Evolutionary conservation across 106 monocot genomes (phyloP).

Genomic region (Allium cepa): DNA sequence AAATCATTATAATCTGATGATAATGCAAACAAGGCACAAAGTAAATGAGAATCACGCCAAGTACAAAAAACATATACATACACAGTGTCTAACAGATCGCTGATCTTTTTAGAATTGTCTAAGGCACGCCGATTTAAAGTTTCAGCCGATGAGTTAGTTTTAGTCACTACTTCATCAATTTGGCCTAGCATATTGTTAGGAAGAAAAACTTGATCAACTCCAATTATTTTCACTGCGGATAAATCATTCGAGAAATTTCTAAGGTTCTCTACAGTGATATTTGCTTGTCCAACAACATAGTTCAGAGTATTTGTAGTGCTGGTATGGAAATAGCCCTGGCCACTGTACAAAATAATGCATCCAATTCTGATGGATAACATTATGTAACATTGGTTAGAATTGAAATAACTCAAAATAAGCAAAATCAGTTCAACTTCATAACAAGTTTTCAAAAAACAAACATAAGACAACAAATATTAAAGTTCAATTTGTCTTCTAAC

Average conservation of each 20-base stretch:
- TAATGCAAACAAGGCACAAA: background rate
- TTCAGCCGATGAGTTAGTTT: conserved; percentile 56
- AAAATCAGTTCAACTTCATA: background rate
- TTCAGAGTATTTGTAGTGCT: conserved; percentile 62
- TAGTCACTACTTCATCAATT: conserved; percentile 49
- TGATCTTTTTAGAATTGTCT: conserved; percentile 53
- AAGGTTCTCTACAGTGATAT: conserved; percentile 69
- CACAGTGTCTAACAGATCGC: conserved; percentile 43
- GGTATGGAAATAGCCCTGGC: conserved; percentile 74
- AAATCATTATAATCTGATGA: background rate
- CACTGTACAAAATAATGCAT: conserved; percentile 55
- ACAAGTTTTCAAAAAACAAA: background rate
- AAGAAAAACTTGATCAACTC: conserved; percentile 44
- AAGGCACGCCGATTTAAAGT: conserved; percentile 31
- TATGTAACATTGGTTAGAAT: background rate
- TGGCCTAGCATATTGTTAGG: conserved; percentile 40
- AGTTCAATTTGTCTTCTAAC: background rate
- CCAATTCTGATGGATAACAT: conserved; percentile 37
- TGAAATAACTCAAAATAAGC: background rate
- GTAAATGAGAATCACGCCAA: background rate
- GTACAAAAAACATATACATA: conserved; percentile 22
- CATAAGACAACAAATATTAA: background rate
- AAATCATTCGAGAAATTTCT: conserved; percentile 57
- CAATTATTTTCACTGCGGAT: conserved; percentile 53
- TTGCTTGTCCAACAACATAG: conserved; percentile 65